phyloP scores from a whole-genome alignment of 2,329 filamentous ascomycete genomes.

The Cyanodermella asteris region DNA sequence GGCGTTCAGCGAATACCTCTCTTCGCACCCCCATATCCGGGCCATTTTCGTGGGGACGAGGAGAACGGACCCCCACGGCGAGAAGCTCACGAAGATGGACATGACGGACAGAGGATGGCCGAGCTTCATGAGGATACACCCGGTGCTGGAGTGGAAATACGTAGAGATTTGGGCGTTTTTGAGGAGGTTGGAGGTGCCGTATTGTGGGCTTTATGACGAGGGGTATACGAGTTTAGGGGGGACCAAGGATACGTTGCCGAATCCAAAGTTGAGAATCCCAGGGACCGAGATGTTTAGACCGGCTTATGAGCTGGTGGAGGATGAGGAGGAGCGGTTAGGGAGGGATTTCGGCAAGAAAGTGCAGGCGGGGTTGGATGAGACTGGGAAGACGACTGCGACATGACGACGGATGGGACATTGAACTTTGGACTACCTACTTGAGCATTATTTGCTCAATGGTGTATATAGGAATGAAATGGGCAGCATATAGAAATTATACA shows the following conservation, averaged over 20 bases:
- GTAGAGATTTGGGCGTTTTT: conserved; percentile 90
- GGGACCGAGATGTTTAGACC: conserved; percentile 33
- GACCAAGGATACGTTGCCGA: conserved; percentile 69
- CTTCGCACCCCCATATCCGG: conserved; percentile 38
- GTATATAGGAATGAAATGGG: too few relatives aligned
- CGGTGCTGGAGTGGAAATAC: conserved; percentile 95
- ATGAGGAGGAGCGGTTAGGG: conserved; percentile 59
- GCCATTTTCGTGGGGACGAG: conserved; percentile 77
- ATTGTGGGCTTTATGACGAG: conserved; percentile 68
- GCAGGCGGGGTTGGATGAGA: background rate
- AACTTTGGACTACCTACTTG: too few relatives aligned
- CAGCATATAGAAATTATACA: too few relatives aligned
- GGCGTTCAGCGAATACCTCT: conserved; percentile 58
- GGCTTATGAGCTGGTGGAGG: conserved; percentile 53
- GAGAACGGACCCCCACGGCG: conserved; percentile 79
- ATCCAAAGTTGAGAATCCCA: conserved; percentile 43
- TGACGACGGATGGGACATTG: too few relatives aligned
- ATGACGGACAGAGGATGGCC: conserved; percentile 81
- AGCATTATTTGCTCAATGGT: too few relatives aligned
- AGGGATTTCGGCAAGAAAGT: conserved; percentile 34
- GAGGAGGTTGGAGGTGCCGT: conserved; percentile 54
- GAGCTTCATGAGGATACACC: conserved; percentile 75
- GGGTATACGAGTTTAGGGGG: conserved; percentile 90
- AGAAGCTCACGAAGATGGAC: conserved; percentile 58
- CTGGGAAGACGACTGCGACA: too few relatives aligned